A percentile compares a stretch with the other conserved stretches of the same genome.
These are phyloP conservation scores for Paraphoma chrysanthemicola DNA, from an alignment of 2,329 filamentous ascomycete genomes.

Conservation along the genomic window DNA sequence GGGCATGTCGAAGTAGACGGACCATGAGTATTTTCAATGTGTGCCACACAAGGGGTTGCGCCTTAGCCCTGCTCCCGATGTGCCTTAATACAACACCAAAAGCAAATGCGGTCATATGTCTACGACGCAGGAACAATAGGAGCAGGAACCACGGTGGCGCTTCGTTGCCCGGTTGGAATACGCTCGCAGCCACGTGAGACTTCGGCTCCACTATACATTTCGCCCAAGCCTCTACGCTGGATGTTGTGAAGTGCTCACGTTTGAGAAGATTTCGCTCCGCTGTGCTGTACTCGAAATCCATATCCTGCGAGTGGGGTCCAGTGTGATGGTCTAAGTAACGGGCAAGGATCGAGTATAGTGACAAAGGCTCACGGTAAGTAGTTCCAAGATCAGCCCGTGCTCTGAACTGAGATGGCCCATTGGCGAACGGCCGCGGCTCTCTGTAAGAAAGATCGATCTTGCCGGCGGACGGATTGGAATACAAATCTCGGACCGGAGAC, in stretches of 20 bases:
- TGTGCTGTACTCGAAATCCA: slow-evolving; percentile 17
- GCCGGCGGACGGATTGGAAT: slow-evolving; percentile 10
- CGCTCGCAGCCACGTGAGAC: slow-evolving; percentile 23
- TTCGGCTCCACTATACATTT: slow-evolving; percentile 20
- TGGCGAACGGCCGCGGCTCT: slow-evolving; percentile 1
- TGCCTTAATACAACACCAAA: slow-evolving; percentile 34
- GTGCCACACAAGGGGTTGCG: slow-evolving; percentile 27
- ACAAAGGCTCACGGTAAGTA: slow-evolving; percentile 10
- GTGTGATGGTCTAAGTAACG: slow-evolving; percentile 29
- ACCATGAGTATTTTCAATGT: slow-evolving; percentile 30
- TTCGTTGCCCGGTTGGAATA: slow-evolving; percentile 20
- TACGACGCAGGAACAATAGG: slow-evolving; percentile 40
- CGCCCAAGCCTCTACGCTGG: slow-evolving; percentile 33
- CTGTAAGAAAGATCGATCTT: slow-evolving; percentile 24
- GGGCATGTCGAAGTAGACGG: slow-evolving; percentile 40
- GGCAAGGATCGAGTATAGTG: slow-evolving; percentile 36
- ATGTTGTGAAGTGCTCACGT: slow-evolving; percentile 19
- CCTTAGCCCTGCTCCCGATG: slow-evolving; percentile 20
- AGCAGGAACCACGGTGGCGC: slow-evolving; percentile 40
- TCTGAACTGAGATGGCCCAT: not conserved
- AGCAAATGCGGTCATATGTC: slow-evolving; percentile 25
- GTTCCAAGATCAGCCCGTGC: not conserved
- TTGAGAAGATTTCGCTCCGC: slow-evolving; percentile 28
- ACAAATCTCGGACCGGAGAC: slow-evolving; percentile 22
- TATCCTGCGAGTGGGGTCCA: slow-evolving; percentile 1